Conservation (phyloP, 768 basidiomycete species). For the Lepiota venenata region DNA sequence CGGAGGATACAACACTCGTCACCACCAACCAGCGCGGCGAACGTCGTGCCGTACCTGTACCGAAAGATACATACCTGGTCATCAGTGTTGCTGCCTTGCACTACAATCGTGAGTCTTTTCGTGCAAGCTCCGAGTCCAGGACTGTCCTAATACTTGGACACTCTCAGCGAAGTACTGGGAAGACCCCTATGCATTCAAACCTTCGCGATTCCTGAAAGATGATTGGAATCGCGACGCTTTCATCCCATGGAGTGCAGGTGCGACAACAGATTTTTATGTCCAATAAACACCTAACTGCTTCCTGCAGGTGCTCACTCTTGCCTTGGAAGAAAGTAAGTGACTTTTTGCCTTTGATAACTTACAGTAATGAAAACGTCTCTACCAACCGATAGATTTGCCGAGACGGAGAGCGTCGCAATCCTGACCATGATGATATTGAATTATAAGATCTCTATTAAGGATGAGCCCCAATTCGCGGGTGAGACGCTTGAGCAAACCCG, state of each 20-base stretch:
- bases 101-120: slow-evolving; percentile 41
- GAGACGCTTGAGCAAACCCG: slow-evolving; percentile 46
- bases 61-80: slow-evolving; percentile 34
- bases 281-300: not conserved
- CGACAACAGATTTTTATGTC: too few relatives aligned
- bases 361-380: too few relatives aligned
- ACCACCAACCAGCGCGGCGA: slow-evolving; percentile 33
- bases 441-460: slow-evolving; percentile 46
- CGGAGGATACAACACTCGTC: slow-evolving; percentile 41
- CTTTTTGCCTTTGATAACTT: too few relatives aligned
- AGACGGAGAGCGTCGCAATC: slow-evolving; percentile 47
- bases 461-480: slow-evolving; percentile 42
- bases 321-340: slow-evolving; percentile 37
- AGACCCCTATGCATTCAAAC: slow-evolving; percentile 42
- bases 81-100: slow-evolving; percentile 40
- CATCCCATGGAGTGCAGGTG: too few relatives aligned
- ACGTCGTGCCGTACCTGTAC: slow-evolving; percentile 34
- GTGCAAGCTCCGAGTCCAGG: not conserved
- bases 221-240: not conserved
- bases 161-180: slow-evolving; percentile 51
- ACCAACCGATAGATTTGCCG: slow-evolving; percentile 36
- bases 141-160: not conserved
- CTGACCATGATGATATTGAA: slow-evolving; percentile 43
- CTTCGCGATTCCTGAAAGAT: slow-evolving; percentile 13
- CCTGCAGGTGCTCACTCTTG: slow-evolving; percentile 36